Conservation (phyloP, 2,329 filamentous ascomycete species). For the Claviceps sp. region DNA sequence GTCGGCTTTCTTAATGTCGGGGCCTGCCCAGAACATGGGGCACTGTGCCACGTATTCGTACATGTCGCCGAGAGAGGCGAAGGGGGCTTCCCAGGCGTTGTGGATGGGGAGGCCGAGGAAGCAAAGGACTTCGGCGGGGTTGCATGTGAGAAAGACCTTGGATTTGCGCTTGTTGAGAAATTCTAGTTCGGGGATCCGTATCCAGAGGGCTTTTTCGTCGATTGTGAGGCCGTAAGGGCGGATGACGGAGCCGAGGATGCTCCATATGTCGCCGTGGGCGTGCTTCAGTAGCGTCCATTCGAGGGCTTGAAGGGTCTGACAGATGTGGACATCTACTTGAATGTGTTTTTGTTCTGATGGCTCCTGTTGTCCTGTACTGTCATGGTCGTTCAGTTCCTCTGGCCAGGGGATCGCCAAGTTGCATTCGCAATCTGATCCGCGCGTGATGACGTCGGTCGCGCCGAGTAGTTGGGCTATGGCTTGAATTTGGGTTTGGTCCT, state of each 20-base stretch:
- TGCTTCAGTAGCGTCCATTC: slow-evolving; percentile 56
- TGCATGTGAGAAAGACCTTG: slow-evolving; percentile 44
- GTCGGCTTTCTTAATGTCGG: slow-evolving; percentile 6
- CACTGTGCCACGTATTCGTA: slow-evolving; percentile 48
- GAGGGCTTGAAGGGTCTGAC: slow-evolving; percentile 25
- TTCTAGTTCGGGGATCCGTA: slow-evolving; percentile 59
- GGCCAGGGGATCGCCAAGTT: slow-evolving; percentile 47
- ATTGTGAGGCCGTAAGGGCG: slow-evolving; percentile 52
- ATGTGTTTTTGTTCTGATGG: slow-evolving; percentile 27
- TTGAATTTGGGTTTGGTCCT: slow-evolving; percentile 17
- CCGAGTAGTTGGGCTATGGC: slow-evolving; percentile 22
- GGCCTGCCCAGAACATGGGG: slow-evolving; percentile 40
- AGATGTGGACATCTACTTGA: slow-evolving; percentile 57
- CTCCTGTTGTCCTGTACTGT: background rate
- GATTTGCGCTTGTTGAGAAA: slow-evolving; percentile 38
- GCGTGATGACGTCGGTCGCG: slow-evolving; percentile 27
- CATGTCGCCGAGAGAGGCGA: slow-evolving; percentile 39
- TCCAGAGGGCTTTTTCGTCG: slow-evolving; percentile 47
- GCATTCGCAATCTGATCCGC: slow-evolving; percentile 15
- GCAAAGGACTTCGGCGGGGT: slow-evolving; percentile 39
- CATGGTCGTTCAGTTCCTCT: background rate
- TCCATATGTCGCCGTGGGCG: slow-evolving; percentile 60
- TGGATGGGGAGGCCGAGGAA: slow-evolving; percentile 48
- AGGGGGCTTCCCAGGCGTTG: slow-evolving; percentile 38
- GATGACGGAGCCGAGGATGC: slow-evolving; percentile 48